Evolutionary conservation across 495 filamentous ascomycete species (phyloP), one percentile per base, ranked within the genome.

Genomic region (Staphylotrichum tortipilum): DNA sequence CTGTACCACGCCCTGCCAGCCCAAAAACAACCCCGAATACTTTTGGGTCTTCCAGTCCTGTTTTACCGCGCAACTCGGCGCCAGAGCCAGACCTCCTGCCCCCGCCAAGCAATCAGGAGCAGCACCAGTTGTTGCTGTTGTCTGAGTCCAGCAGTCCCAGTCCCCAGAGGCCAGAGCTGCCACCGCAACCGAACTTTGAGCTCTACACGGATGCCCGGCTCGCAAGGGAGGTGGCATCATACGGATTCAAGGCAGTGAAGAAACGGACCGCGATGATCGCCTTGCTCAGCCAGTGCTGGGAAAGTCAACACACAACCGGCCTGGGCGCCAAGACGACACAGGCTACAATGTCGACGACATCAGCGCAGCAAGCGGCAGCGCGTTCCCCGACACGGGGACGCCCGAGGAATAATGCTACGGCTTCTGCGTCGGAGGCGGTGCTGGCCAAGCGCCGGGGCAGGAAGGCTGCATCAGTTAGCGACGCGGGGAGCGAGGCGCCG

Each of bases 201-300:
- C 70, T 78, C 3, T 83, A 78, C 47, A 83, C 80, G 14, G 82
- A 85, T 50, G 64, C 72, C 12, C 74, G 85, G 44, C 67, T 94
- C 34, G 68, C 78, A 6, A 78, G 74, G 43, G 77, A 83, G 53
- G 62, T 91, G 31, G 57, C 74, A 4, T 69, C 72, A 0, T 89
- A 81, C 57, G 84, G 83, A 0, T 89, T 92, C 67, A 94, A 92
- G 60, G 68, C 82, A 1, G 68, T 90, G 0, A 88, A 80, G 58
- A 79, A 71, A 44, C 77, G 87, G 15, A 69, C 77, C 45, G 76
- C 78, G 10, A 88, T 87, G 85, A 83, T 92, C 28, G 68, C 78
- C 11, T 60, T 88, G 11, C 67, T 92, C 5, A 68, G 86, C 44
- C 78, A 79, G 57, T 92, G 88, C 59, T 94, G 88, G 86, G 64